These are phyloP conservation scores for Hymenoscyphus scutula DNA, from an alignment of 2,329 filamentous ascomycete genomes.

Conservation along the genomic window DNA sequence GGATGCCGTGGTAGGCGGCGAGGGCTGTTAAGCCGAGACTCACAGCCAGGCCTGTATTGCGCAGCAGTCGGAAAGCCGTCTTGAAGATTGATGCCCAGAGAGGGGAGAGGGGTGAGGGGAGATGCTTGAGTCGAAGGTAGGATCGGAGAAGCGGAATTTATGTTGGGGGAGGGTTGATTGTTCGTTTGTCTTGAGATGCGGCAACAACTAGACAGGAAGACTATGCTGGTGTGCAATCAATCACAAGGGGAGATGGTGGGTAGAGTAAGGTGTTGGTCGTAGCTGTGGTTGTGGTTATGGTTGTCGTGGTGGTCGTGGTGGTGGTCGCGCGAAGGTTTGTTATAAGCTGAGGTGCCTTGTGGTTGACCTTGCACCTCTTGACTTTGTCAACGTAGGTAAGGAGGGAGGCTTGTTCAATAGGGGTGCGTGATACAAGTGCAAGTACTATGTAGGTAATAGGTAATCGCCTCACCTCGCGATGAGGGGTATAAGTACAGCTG, in stretches of 20 bases:
- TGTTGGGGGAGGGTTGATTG: background rate
- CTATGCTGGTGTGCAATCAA: background rate
- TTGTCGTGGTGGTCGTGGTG: too few relatives aligned
- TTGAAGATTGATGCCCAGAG: slow-evolving; percentile 34
- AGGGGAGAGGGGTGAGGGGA: too few relatives aligned
- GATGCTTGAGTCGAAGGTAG: too few relatives aligned
- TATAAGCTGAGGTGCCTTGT: slow-evolving; percentile 3
- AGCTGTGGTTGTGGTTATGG: too few relatives aligned
- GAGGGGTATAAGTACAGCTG: background rate
- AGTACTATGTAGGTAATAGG: slow-evolving; percentile 1
- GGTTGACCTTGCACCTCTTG: slow-evolving; percentile 3
- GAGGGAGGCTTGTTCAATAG: slow-evolving; percentile 1
- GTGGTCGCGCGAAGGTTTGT: background rate
- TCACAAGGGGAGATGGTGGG: background rate
- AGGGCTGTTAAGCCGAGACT: slow-evolving; percentile 59
- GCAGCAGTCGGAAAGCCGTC: slow-evolving; percentile 56
- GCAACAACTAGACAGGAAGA: background rate
- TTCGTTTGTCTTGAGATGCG: background rate
- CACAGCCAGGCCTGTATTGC: slow-evolving; percentile 52
- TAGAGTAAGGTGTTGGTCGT: too few relatives aligned
- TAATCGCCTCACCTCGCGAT: too few relatives aligned
- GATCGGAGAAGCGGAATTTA: background rate
- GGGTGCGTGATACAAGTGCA: too few relatives aligned
- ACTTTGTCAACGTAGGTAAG: background rate
- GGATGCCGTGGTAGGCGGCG: slow-evolving; percentile 50